These are phyloP conservation scores for Aaosphaeria arxii DNA, from an alignment of 2,329 filamentous ascomycete species.

Conservation along the genomic window DNA sequence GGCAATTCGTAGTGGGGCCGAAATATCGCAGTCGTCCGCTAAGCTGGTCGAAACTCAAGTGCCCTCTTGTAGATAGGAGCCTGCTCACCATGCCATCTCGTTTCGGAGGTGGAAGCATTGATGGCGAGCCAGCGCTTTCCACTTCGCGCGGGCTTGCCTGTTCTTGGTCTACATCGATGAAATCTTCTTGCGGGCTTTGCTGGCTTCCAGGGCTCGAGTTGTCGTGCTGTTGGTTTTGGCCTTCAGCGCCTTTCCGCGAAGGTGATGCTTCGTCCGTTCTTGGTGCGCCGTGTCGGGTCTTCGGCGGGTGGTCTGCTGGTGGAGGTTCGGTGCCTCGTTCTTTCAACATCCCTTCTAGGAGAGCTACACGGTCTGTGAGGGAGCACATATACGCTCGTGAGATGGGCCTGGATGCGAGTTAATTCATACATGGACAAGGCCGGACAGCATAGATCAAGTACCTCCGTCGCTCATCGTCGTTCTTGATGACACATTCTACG, in stretches of 20 bases:
- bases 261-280: constrained; percentile 29
- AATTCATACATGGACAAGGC: neutral
- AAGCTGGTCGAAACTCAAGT: constrained; percentile 52
- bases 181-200: constrained; percentile 26
- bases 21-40: constrained; percentile 53
- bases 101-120: constrained; percentile 35
- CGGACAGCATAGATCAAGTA: constrained; percentile 23
- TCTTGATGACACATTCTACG: constrained; percentile 54
- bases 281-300: constrained; percentile 40
- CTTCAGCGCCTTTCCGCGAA: constrained; percentile 11
- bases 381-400: constrained; percentile 59
- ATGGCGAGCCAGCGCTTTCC: constrained; percentile 27
- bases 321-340: constrained; percentile 51
- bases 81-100: constrained; percentile 50
- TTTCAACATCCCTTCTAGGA: constrained; percentile 52
- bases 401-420: constrained; percentile 46
- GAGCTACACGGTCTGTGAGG: constrained; percentile 52
- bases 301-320: constrained; percentile 53
- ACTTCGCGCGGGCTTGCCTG: constrained; percentile 19
- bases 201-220: constrained; percentile 32
- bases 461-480: constrained; percentile 57
- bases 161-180: constrained; percentile 22
- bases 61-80: constrained; percentile 50
- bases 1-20: constrained; percentile 53
- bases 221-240: constrained; percentile 15